Base-by-base conservation (phyloP, 306 rosid species). In the Vicia faba region DNA sequence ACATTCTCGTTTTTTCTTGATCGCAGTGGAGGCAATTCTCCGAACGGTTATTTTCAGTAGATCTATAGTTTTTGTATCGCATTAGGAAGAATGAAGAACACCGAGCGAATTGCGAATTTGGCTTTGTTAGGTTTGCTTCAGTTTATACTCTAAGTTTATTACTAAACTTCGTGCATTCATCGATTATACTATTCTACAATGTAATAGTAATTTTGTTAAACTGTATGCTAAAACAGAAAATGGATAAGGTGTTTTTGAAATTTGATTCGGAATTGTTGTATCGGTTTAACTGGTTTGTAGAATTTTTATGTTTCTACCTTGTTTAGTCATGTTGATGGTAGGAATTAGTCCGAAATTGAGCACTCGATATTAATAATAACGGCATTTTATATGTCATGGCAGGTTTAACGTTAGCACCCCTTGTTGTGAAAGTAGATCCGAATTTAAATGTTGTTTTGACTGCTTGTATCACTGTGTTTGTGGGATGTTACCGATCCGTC, bases 401-500 rank as follows among this genome's bases (percentile, higher is more conserved):
- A 95, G 99, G 95, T 69, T 87, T 95, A 81, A 68, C 97, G 11
- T 66, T 95, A 70, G 99, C 99, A 41, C 99, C 99, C 5, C 97
- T 95, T 74, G 84, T 83, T 75, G 78, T 86, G 85, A 95, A 82
- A 73, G 91, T 95, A 70, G 83, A 95, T 82, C 91, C 99, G 43
- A 95, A 91, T 79, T 53, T 91, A 75, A 95, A 95, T 77, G 97
- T 95, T 44, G 65, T 91, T 60, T 67, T 91, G 86, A 95, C 97
- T 19, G 99, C 99, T 33, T 80, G 88, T 70, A 82, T 95, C 61
- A 71, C 96, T 35, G 99, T 95, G 76, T 95, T 69, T 18, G 99
- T 95, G 72, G 99, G 99, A 33, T 95, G 99, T 75, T 87, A 84
- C 73, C 91, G 99, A 60, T 95, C 99, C 0, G 99, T 95, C 72